A percentile compares a stretch with the other conserved stretches of the same genome.
phyloP scores from a whole-genome alignment of 2,329 filamentous ascomycete genomes.

The Monilinia laxa region DNA sequence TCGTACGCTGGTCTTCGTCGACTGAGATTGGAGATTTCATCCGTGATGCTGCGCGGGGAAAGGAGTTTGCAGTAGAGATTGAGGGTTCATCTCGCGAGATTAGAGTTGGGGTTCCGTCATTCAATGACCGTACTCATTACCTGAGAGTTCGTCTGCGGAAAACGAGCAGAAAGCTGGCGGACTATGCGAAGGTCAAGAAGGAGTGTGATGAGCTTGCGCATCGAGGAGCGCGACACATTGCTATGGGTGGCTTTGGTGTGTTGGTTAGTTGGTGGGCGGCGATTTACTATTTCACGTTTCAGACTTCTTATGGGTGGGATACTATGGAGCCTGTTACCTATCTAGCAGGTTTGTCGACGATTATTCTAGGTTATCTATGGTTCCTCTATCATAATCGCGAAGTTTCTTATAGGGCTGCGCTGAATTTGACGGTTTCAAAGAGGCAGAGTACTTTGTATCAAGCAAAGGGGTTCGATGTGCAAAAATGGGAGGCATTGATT shows the following conservation, averaged over 20 bases:
- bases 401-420: conserved; percentile 79
- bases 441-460: conserved; percentile 77
- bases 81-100: conserved; percentile 69
- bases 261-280: conserved; percentile 67
- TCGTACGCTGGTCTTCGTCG: conserved; percentile 83
- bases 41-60: conserved; percentile 78
- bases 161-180: conserved; percentile 65
- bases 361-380: conserved; percentile 91
- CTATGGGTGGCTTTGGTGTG: conserved; percentile 73
- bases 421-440: conserved; percentile 81
- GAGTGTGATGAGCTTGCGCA: conserved; percentile 80
- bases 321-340: conserved; percentile 90
- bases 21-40: conserved; percentile 96
- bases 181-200: conserved; percentile 71
- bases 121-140: conserved; percentile 88
- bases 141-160: conserved; percentile 74
- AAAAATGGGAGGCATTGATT: conserved; percentile 74
- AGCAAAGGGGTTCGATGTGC: conserved; percentile 70
- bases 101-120: conserved; percentile 78
- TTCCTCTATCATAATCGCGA: conserved; percentile 91
- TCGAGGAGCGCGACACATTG: conserved; percentile 72
- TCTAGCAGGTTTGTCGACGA: conserved; percentile 77
- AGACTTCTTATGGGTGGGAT: conserved; percentile 83
- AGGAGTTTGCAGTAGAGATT: conserved; percentile 82
- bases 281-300: conserved; percentile 71